Evolutionary conservation across 257 asterid genomes (phyloP), one percentile per base, ranked within the genome.

Genomic region (Rubia yunnanensis): DNA sequence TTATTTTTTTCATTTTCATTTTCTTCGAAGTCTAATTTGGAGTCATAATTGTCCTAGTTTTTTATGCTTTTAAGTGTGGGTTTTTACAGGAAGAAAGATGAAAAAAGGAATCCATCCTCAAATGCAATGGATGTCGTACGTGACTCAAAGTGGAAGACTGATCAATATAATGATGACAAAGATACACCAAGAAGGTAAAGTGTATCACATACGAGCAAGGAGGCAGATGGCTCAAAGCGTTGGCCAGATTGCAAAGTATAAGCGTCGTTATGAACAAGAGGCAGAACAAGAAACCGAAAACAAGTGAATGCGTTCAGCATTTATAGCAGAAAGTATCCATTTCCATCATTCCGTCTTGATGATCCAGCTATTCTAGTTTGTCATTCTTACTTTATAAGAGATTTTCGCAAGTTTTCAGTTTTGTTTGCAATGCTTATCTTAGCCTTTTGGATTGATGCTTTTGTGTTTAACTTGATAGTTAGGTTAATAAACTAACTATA

Each of bases 101-200:
- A 86, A 82, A 86, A 88, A 88, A 76, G 96, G 96, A 70, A 75
- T 86, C 64, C 96, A 88, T 68, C 91, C 96, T 22, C 96, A 86
- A 70, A 36, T 76, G 84, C 95, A 86, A 69, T 88, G 96, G 95
- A 84, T 86, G 64, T 82, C 92, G 0, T 86, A 88, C 23, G 95
- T 86, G 82, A 84, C 96, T 63, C 95, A 80, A 68, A 86, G 88
- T 57, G 96, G 96, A 1, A 77, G 89, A 22, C 71, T 88, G 74
- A 76, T 83, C 39, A 80, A 80, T 58, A 79, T 84, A 55, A 79
- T 72, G 84, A 86, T 88, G 96, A 78, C 89, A 44, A 88, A 80
- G 80, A 75, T 88, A 62, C 84, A 86, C 71, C 79, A 77, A 73
- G 81, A 74, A 23, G 95, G 95, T 53, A 88, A 88, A 78, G 88